phyloP scores from a whole-genome alignment of 176 grass and related monocot species.

The Tillandsia leiboldiana region DNA sequence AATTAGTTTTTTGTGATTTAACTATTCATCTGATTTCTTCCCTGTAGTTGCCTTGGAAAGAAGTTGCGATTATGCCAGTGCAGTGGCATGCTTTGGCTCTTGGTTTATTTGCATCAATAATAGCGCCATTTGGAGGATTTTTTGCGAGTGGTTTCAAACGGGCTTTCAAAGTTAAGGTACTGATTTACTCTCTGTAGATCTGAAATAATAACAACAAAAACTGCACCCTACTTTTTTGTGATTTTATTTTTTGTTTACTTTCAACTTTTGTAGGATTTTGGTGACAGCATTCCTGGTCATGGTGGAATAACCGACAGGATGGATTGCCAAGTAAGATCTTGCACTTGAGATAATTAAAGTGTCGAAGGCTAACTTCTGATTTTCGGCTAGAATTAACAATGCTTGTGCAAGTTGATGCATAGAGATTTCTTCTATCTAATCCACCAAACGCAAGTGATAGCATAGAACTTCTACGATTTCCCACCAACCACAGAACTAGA shows the following conservation, averaged over 20 bases:
- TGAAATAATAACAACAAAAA: background rate
- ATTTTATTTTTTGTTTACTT: constrained; percentile 3
- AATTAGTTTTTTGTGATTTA: background rate
- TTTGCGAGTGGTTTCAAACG: constrained; percentile 97
- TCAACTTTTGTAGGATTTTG: constrained; percentile 70
- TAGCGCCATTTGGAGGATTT: constrained; percentile 99
- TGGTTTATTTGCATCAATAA: constrained; percentile 97
- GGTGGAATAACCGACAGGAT: constrained; percentile 94
- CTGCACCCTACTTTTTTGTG: background rate
- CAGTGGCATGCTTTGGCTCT: constrained; percentile 96
- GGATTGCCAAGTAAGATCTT: constrained; percentile 79
- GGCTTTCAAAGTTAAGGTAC: constrained; percentile 94
- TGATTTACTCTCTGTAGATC: constrained; percentile 14
- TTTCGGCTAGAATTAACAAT: background rate
- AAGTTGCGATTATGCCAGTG: constrained; percentile 73
- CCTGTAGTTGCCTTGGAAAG: constrained; percentile 82
- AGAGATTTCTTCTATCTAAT: background rate
- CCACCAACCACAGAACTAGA: background rate
- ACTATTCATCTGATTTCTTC: constrained; percentile 18
- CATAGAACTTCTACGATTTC: background rate
- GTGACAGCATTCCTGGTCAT: constrained; percentile 96
- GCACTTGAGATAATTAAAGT: background rate
- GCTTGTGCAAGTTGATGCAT: background rate
- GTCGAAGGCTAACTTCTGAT: background rate
- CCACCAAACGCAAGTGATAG: background rate